These are phyloP conservation scores for Xylaria sp. DNA, from an alignment of 2,329 filamentous ascomycete genomes.

Conservation along the genomic window DNA sequence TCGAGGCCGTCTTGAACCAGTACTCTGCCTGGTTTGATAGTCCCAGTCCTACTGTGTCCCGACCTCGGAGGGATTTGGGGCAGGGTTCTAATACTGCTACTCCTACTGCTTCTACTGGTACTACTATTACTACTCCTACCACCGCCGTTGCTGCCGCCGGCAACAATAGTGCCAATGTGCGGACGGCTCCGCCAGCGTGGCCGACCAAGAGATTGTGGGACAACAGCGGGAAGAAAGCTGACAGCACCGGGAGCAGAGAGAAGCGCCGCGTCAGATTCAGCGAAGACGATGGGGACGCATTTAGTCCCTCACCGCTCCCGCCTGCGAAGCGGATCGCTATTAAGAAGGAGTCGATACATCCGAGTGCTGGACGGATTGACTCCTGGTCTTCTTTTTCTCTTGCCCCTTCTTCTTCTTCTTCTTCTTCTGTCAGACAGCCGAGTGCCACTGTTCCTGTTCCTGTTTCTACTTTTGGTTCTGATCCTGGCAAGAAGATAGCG, in stretches of 20 bases:
- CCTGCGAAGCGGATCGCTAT: background rate
- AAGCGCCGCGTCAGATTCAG: background rate
- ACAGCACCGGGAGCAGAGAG: background rate
- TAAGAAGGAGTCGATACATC: background rate
- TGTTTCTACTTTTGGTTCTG: too few species aligned
- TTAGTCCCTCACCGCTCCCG: background rate
- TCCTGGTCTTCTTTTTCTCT: background rate
- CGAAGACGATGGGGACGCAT: background rate
- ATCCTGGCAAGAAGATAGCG: too few species aligned
- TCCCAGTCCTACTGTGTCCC: background rate
- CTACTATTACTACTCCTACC: too few species aligned
- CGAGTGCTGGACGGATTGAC: background rate
- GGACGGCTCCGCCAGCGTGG: background rate
- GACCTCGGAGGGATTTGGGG: too few species aligned
- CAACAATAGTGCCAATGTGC: background rate
- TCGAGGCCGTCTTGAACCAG: slow-evolving; percentile 14
- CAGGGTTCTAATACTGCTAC: background rate
- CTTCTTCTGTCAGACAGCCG: background rate
- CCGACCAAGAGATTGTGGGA: background rate
- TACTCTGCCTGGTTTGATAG: slow-evolving; percentile 8
- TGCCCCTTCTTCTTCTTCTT: too few species aligned
- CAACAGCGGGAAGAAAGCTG: background rate
- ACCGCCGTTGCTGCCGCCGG: too few species aligned
- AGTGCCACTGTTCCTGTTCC: too few species aligned
- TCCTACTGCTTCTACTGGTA: background rate